Base-by-base conservation (phyloP, 2,329 filamentous ascomycete genomes). In the Verticillium alfalfae region DNA sequence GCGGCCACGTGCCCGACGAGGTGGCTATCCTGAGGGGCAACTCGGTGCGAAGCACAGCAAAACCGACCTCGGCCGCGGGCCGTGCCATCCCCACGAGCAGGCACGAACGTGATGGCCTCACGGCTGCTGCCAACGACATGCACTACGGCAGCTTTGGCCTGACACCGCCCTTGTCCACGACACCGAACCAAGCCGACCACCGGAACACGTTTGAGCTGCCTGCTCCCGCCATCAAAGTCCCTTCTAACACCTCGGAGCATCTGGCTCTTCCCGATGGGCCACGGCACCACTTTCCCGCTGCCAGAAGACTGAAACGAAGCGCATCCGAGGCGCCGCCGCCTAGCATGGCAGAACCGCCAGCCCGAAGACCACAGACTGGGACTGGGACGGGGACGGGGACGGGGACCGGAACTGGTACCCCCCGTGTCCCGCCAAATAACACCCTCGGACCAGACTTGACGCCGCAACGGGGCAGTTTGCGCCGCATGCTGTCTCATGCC, bases 141-240 rank as follows among this genome's bases (percentile, higher is more conserved):
- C 79, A 79, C 5, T 86, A 86, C 70, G 84, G 83, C 49, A 86
- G 84, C 71, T 81, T 86, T 62, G 75, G 77, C 10, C 69, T 75
- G 1, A 78, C 81, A 0, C 78, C 81, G 0, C 76, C 74, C 8
- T 36, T 62, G 61, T 31, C 70, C 34, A 63, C 64, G 22, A 59
- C 69, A 58, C 60, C 73, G 63, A 61, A 74, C 67, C 62, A 67
- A 37, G 34, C 61, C 34, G n/a, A 36, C 41, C 34, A 62, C 57
- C 61, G 60, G 61, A 72, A 74, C 38, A 72, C 75, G 1, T 85
- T 86, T 62, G 80, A 81, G 66, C 74, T 87, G 13, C 84, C 84
- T 0, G 82, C 70, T 6, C 84, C 84, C 2, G 84, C 84, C 0
- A 76, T 87, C 41, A 72, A 72, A 36, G 72, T 78, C 15, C 73